Evolutionary conservation across 164 flowering plant genomes (phyloP).

Genomic region (Magnolia kwangsiensis): DNA sequence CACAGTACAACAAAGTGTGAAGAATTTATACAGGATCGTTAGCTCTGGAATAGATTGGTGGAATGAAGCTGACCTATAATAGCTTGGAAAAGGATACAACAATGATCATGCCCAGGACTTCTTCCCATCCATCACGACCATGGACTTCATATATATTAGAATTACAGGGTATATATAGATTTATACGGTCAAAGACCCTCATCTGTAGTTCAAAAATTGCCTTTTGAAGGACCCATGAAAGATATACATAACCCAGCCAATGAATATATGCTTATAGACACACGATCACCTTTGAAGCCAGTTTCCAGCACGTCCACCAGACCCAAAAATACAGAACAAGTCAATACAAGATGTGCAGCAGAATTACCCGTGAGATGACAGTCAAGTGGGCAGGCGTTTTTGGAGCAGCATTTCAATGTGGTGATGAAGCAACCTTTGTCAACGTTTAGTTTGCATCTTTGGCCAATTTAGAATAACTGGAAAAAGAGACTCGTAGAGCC

Average conservation of each 20-base stretch:
- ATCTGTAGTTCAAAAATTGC: background rate
- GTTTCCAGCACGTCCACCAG: background rate
- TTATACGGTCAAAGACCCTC: background rate
- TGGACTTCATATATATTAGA: too few species aligned
- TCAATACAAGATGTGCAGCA: background rate
- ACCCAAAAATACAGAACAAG: background rate
- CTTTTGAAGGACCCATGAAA: background rate
- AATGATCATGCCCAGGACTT: too few species aligned
- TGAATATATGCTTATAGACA: background rate
- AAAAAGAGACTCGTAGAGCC: slow-evolving; percentile 88
- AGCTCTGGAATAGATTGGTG: too few species aligned
- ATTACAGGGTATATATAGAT: too few species aligned
- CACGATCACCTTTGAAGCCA: background rate
- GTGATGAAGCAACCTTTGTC: background rate
- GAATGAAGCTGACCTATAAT: too few species aligned
- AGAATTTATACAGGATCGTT: too few species aligned
- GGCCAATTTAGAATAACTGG: slow-evolving; percentile 56
- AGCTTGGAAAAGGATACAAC: too few species aligned
- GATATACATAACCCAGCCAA: background rate
- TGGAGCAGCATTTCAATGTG: too few species aligned
- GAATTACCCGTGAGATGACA: background rate
- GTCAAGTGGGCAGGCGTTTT: too few species aligned
- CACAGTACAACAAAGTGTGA: too few species aligned
- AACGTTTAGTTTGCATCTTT: background rate
- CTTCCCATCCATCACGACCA: too few species aligned